A percentile compares a stretch with the other conserved stretches of the same genome.
Evolutionary conservation across 495 filamentous ascomycete species (phyloP).

Genomic region (Lasiosphaeria hispida): DNA sequence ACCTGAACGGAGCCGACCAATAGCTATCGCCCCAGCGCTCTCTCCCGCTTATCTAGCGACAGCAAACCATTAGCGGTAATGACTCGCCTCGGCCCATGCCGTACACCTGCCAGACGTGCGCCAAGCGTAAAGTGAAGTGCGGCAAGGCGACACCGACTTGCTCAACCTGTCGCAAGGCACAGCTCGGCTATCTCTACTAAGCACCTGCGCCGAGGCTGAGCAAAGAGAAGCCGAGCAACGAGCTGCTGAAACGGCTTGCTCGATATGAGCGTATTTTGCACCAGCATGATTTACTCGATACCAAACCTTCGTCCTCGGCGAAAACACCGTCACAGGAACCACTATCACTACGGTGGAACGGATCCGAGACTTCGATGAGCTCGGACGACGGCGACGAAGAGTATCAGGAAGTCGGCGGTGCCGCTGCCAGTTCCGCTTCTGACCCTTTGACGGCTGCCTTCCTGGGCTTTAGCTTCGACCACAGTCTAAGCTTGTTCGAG

Average conservation of each 20-base stretch:
- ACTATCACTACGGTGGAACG: slow-evolving; percentile 1
- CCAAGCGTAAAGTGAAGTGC: slow-evolving; percentile 17
- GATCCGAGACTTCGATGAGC: background rate
- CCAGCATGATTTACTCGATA: background rate
- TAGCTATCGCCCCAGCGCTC: no score
- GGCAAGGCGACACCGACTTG: slow-evolving; percentile 14
- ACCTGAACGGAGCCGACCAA: no score
- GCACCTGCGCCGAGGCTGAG: slow-evolving; percentile 6
- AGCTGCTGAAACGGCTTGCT: slow-evolving; percentile 3
- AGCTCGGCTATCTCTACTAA: slow-evolving; percentile 14
- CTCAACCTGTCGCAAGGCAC: slow-evolving; percentile 13
- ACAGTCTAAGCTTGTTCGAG: background rate
- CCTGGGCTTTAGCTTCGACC: background rate
- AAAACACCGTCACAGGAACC: background rate
- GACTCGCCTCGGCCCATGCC: slow-evolving; percentile 8
- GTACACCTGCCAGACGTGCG: slow-evolving; percentile 16
- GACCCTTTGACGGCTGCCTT: slow-evolving; percentile 18
- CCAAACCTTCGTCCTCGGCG: background rate
- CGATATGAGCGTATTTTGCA: slow-evolving; percentile 17
- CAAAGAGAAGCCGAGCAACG: slow-evolving; percentile 17
- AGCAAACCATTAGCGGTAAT: no score
- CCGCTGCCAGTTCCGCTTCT: background rate
- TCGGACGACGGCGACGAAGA: slow-evolving; percentile 11
- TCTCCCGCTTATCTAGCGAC: no score
- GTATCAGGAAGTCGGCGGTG: background rate